Conservation (phyloP, 2,329 filamentous ascomycete genomes). For the Rutstroemia sp. region DNA sequence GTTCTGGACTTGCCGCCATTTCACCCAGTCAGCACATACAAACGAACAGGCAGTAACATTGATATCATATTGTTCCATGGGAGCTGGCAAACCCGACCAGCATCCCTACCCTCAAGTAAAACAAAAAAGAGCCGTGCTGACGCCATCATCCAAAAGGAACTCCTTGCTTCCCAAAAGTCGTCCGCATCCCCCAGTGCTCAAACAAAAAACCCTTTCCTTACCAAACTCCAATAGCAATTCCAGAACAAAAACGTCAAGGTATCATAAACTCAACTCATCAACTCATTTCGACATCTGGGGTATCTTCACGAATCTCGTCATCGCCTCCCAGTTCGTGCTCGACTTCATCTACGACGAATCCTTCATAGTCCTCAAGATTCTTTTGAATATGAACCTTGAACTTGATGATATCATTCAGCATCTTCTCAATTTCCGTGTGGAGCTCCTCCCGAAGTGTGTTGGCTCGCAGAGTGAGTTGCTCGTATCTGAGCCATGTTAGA, state of each 20-base stretch:
- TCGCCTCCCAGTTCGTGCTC: slow-evolving; percentile 67
- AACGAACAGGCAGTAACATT: no score
- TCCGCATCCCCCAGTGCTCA: neutral
- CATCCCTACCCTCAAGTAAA: neutral
- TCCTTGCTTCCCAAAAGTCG: neutral
- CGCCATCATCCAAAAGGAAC: slow-evolving; percentile 1
- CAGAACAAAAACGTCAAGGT: neutral
- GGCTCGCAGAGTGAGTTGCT: slow-evolving; percentile 80
- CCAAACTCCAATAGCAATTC: neutral
- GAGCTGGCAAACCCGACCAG: neutral
- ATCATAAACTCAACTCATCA: slow-evolving; percentile 9
- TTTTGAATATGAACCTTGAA: slow-evolving; percentile 98
- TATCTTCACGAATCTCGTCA: slow-evolving; percentile 50
- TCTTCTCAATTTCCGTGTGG: slow-evolving; percentile 93
- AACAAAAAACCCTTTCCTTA: neutral
- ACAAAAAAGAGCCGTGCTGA: neutral
- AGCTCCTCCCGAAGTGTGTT: slow-evolving; percentile 87
- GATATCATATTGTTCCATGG: no score
- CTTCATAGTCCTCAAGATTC: slow-evolving; percentile 86
- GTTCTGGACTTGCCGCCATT: no score
- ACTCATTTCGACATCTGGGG: slow-evolving; percentile 40
- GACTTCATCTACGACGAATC: slow-evolving; percentile 89
- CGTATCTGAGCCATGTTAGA: slow-evolving; percentile 53
- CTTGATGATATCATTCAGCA: slow-evolving; percentile 94
- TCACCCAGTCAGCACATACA: no score